Percentiles rank a stretch among this genome's conserved stretches.
These are phyloP conservation scores for Fusarium drepaniforme DNA, from an alignment of 2,329 filamentous ascomycete species.

Conservation along the genomic window DNA sequence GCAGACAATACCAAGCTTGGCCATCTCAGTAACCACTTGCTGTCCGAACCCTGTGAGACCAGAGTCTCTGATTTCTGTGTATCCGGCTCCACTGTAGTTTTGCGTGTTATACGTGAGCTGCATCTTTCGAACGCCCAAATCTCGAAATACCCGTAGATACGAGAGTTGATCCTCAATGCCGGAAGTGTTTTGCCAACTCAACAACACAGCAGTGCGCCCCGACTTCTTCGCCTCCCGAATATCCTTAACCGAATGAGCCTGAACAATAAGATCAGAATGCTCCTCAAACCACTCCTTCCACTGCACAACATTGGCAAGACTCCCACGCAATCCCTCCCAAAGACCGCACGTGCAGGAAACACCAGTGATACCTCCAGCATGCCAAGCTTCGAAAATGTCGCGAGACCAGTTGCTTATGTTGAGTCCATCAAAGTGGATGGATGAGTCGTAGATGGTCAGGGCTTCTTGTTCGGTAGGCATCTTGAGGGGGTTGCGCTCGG, in stretches of 20 bases:
- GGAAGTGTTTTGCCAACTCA: constrained; percentile 56
- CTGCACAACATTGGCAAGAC: constrained; percentile 54
- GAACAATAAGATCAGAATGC: constrained; percentile 53
- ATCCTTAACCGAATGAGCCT: constrained; percentile 52
- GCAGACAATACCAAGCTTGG: constrained; percentile 50
- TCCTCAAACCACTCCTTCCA: constrained; percentile 59
- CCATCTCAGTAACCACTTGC: constrained; percentile 50
- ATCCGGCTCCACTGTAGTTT: constrained; percentile 55
- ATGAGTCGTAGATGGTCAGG: constrained; percentile 49
- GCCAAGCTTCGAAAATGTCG: constrained; percentile 55
- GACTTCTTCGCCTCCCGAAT: constrained; percentile 51
- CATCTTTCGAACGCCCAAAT: constrained; percentile 56
- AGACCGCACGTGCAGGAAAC: constrained; percentile 55
- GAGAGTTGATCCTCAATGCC: constrained; percentile 55
- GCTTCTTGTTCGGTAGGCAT: constrained; percentile 54
- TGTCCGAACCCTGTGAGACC: constrained; percentile 52
- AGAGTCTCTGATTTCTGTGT: constrained; percentile 52
- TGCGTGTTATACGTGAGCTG: constrained; percentile 58
- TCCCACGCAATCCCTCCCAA: constrained; percentile 54
- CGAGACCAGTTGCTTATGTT: constrained; percentile 55
- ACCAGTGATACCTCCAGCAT: constrained; percentile 53
- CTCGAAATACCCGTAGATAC: constrained; percentile 54
- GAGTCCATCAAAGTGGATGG: constrained; percentile 55
- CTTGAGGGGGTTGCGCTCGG: constrained; percentile 5
- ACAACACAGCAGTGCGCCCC: constrained; percentile 53